Evolutionary conservation across 371 early-diverging fungal genomes (phyloP).

Genomic region (Mycotypha africana): DNA sequence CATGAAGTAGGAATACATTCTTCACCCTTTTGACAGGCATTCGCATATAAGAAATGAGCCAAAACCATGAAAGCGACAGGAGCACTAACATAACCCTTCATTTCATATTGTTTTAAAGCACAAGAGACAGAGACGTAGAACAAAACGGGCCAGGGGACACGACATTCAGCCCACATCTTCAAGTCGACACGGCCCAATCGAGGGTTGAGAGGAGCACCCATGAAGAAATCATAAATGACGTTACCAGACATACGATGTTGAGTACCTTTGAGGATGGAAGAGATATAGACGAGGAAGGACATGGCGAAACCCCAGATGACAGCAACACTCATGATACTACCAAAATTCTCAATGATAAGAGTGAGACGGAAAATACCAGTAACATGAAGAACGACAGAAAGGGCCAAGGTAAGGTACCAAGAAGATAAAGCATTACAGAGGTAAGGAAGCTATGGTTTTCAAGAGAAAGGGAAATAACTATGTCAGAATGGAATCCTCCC

Average conservation of each 20-base stretch:
- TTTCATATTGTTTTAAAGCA: slow-evolving; percentile 67
- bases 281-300: slow-evolving; percentile 41
- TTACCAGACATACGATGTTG: slow-evolving; percentile 69
- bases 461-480: too few species aligned
- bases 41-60: slow-evolving; percentile 68
- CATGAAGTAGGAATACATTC: slow-evolving; percentile 74
- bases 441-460: slow-evolving; percentile 49
- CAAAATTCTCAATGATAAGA: slow-evolving; percentile 56
- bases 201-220: slow-evolving; percentile 75
- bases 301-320: slow-evolving; percentile 53
- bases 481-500: too few species aligned
- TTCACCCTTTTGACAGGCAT: slow-evolving; percentile 74
- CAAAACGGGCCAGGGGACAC: slow-evolving; percentile 68
- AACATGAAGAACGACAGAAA: slow-evolving; percentile 42
- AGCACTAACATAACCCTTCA: slow-evolving; percentile 56
- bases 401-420: slow-evolving; percentile 47
- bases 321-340: slow-evolving; percentile 54
- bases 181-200: slow-evolving; percentile 71
- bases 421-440: slow-evolving; percentile 54
- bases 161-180: slow-evolving; percentile 86
- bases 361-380: slow-evolving; percentile 49
- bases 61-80: slow-evolving; percentile 69
- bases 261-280: slow-evolving; percentile 27
- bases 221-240: slow-evolving; percentile 73
- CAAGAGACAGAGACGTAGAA: slow-evolving; percentile 65